Conservation (phyloP, 371 early-diverging fungal species). For the Mortierella sp. region DNA sequence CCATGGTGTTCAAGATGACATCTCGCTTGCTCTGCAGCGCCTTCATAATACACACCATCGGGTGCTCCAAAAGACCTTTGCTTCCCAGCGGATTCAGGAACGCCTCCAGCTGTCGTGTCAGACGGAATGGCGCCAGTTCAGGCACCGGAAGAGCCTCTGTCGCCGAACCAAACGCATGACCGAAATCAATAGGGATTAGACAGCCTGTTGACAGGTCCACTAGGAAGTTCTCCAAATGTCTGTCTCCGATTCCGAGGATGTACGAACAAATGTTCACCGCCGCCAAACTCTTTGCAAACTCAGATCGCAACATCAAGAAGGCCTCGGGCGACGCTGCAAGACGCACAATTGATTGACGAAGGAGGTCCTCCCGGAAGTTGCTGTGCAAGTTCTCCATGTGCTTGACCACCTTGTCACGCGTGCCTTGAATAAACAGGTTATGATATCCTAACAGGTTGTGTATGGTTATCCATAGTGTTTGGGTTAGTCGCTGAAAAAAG, state of each 20-base stretch:
- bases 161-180: slow-evolving; percentile 96
- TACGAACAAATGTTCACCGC: slow-evolving; percentile 95
- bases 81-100: slow-evolving; percentile 86
- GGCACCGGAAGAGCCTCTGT: slow-evolving; percentile 89
- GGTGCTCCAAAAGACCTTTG: slow-evolving; percentile 87
- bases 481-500: background rate
- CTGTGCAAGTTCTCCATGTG: slow-evolving; percentile 60
- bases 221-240: slow-evolving; percentile 98
- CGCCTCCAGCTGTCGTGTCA: slow-evolving; percentile 96
- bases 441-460: slow-evolving; percentile 61
- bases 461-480: no score
- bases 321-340: slow-evolving; percentile 68
- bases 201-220: slow-evolving; percentile 90
- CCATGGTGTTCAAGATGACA: slow-evolving; percentile 91
- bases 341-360: slow-evolving; percentile 68
- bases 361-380: slow-evolving; percentile 62
- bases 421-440: slow-evolving; percentile 63
- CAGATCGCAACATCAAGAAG: slow-evolving; percentile 81
- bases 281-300: slow-evolving; percentile 92
- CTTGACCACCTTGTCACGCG: slow-evolving; percentile 61
- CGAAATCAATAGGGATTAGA: slow-evolving; percentile 98
- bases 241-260: slow-evolving; percentile 98
- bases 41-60: slow-evolving; percentile 85
- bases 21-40: slow-evolving; percentile 88
- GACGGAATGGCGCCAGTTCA: slow-evolving; percentile 98